Evolutionary conservation across 768 basidiomycete species (phyloP), one percentile per base, ranked within the genome.

Genomic region (Termitomyces sp.): DNA sequence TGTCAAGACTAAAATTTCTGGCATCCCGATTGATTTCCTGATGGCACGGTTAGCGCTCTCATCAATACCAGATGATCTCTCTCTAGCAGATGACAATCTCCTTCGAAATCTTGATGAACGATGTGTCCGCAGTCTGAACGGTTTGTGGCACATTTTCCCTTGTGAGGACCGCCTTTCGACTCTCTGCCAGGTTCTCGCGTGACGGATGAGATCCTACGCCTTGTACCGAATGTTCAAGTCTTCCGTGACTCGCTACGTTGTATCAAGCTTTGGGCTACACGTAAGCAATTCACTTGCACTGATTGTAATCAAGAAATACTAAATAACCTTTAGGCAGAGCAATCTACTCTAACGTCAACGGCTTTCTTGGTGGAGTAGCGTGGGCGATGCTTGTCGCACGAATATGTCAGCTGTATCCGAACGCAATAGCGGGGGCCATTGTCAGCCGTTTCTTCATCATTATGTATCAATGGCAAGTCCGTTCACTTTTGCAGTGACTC

Each of bases 351-450:
- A 99, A 99, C 69, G 93, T 98, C 11, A 94, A 94, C 63, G 97
- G 96, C 18, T 99, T 98, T 70, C 81, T 96, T 31, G 97, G 97
- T 53, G 97, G 97, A 65, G 96, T 98, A 2, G 96, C 95, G 27
- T 99, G 97, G 97, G 92, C 96, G 3, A 90, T 98, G 78, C 83
- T 98, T 38, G 95, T 98, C n/a, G 97, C 97, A 48, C 87, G 97
- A 70, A 94, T 98, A 80, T 99, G 97, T 74, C 97, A 99, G 66
- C 73, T 99, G 52, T 99, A 98, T 70, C 97, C 97, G 29, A 97
- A 88, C 57, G 95, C 94, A 7, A 85, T 86, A 56, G 93, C 95
- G 12, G 94, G 94, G 15, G 92, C 91, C 3, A 94, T 99, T 60
- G 94, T 99, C 68, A 94, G 93, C 74, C 83, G 94, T 61, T 98